Evolutionary conservation across 768 basidiomycete genomes (phyloP), one percentile per base, ranked within the genome.

Genomic region (Auriculariales sp.): DNA sequence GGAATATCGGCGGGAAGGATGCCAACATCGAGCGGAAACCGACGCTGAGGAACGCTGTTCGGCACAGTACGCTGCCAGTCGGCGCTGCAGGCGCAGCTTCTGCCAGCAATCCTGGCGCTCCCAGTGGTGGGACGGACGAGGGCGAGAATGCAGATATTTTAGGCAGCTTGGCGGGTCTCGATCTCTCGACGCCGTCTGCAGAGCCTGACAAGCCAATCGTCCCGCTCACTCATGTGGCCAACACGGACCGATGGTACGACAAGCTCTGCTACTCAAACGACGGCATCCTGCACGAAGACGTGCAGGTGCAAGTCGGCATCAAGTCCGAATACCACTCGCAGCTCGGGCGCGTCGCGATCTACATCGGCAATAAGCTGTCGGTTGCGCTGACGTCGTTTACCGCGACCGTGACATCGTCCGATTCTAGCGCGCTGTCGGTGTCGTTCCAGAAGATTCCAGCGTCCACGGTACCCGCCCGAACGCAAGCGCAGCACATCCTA

Each of bases 321-420:
- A 99, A 98, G 68, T 91, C 92, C 28, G 84, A 92, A 59, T 99
- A 87, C 63, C 94, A 98, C 62, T 86, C 88, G 14, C 86, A 94
- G 58, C 76, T 92, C 32, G 95, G 94, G 14, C 90, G 97, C 58
- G 60, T 99, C 45, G 93, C 93, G 24, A 70, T 99, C 31, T 98
- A 95, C 67, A 75, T 98, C 54, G 95, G 95, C 56, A 99, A 98
- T 73, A 99, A 99, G 63, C 71, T 92, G 47, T 77, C 85, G 4
- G 78, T 79, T 6, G 76, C 94, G n/a, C 75, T 99, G 58, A 86
- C 83, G 3, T 83, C 89, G 15, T 91, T 99, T 66, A 92, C 90
- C 3, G 83, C 89, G 4, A 79, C 81, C 1, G 68, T 97, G 55
- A 72, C 81, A 55, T 75, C 81, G 52, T 71, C 74, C 47, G 79